Evolutionary conservation across 2,329 filamentous ascomycete species (phyloP), one percentile per base, ranked within the genome.

Genomic region (Fusarium pininemorale): DNA sequence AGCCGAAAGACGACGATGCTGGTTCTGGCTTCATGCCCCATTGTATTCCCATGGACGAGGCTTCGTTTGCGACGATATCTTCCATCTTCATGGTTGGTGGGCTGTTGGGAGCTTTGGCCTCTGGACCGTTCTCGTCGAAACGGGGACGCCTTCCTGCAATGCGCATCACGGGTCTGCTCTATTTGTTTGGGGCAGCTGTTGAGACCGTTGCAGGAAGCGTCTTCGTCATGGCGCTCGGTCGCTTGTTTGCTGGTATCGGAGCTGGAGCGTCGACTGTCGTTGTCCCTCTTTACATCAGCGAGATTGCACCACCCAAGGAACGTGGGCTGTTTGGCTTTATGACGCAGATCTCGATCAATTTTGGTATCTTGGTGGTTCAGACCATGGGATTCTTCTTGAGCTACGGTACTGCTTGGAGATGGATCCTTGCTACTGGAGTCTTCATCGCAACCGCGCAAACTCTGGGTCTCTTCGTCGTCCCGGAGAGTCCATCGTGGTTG

Each of bases 1-100:
- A 74, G 35, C 69, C 73, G 65, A 67, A 72, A 62, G 67, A 73
- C 4, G 57, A 60, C 15, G 32, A 54, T 39, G 42, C 32, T 20
- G 14, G 63, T 73, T 57, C 67, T 37, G 77, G 82, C 50, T 81
- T 82, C 69, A 85, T 93, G 12, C 87, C 92, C 59, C 90, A 93
- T 85, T 99, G 96, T 80, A 96, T 99, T 60, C 92, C 91, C 64
- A 98, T 98, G 96, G 91, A 85, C 77, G 87, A 94, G 37, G 89
- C 91, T 41, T 89, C 94, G 76, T 96, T 97, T 82, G 96, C 95
- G 39, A 89, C 95, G 55, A 91, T 98, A 16, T 95, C 94, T 26
- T 97, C 95, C 48, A 91, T 96, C 78, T 98, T 96, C 85, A 98
- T 95, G 0, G 84, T 98, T 13, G 96, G 96, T 56, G 96, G 96